These are phyloP conservation scores for Hansfordia pulvinata DNA, from an alignment of 2,329 filamentous ascomycete species.

Conservation along the genomic window DNA sequence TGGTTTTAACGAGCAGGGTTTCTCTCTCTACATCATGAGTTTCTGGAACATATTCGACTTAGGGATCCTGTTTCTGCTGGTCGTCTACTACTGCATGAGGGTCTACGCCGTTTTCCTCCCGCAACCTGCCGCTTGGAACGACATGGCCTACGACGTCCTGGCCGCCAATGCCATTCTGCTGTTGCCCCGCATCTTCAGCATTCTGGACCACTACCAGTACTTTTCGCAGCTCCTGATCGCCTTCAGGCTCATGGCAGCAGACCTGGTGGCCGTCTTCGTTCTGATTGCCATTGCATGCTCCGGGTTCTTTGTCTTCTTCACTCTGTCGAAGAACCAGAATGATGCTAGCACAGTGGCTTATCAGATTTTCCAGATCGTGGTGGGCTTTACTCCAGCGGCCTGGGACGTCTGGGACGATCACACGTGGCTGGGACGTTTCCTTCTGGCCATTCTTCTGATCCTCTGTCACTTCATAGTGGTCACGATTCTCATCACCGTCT, in stretches of 20 bases:
- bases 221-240: slow-evolving; percentile 91
- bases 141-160: slow-evolving; percentile 86
- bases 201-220: slow-evolving; percentile 89
- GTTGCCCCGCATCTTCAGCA: slow-evolving; percentile 81
- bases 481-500: slow-evolving; percentile 87
- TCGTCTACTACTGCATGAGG: slow-evolving; percentile 81
- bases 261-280: slow-evolving; percentile 72
- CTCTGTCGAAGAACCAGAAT: slow-evolving; percentile 59
- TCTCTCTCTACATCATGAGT: slow-evolving; percentile 92
- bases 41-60: slow-evolving; percentile 96
- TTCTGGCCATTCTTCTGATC: slow-evolving; percentile 75
- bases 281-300: slow-evolving; percentile 81
- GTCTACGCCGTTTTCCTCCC: slow-evolving; percentile 78
- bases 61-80: slow-evolving; percentile 72
- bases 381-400: slow-evolving; percentile 91
- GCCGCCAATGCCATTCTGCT: slow-evolving; percentile 82
- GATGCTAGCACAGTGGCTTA: slow-evolving; percentile 69
- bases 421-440: slow-evolving; percentile 61
- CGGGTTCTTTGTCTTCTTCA: slow-evolving; percentile 92
- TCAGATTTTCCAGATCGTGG: slow-evolving; percentile 82
- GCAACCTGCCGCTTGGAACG: slow-evolving; percentile 60
- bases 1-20: slow-evolving; percentile 92
- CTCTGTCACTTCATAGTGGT: slow-evolving; percentile 93
- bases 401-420: slow-evolving; percentile 82
- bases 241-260: slow-evolving; percentile 86